Conservation (phyloP, 2,329 filamentous ascomycete genomes). For the Thielaviopsis punctulata region DNA sequence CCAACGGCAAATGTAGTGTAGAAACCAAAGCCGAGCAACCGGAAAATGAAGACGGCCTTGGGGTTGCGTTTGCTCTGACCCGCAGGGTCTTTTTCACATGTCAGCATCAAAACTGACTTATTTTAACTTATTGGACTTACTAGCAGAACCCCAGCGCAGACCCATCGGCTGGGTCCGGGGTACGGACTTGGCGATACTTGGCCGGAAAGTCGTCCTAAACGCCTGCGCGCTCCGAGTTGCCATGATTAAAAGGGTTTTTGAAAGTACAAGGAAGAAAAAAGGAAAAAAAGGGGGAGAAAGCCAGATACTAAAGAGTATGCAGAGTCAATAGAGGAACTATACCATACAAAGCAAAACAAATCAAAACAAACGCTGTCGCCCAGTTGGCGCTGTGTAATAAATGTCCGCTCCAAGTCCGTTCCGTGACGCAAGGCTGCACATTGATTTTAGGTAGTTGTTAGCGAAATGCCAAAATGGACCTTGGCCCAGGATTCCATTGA, state of each 20-base stretch:
- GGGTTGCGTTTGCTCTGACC: constrained; percentile 1
- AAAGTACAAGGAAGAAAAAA: too few species aligned
- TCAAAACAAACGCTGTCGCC: background rate
- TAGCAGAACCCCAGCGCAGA: constrained; percentile 4
- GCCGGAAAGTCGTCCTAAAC: constrained; percentile 2
- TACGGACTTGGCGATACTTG: background rate
- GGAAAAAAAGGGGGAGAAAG: background rate
- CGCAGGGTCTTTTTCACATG: background rate
- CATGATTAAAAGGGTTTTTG: background rate
- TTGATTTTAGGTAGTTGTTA: background rate
- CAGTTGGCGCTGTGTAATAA: background rate
- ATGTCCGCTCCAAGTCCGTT: background rate
- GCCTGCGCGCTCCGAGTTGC: background rate
- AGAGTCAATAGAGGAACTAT: background rate
- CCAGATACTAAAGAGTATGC: background rate
- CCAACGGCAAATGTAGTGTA: constrained; percentile 7
- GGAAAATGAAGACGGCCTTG: constrained; percentile 2
- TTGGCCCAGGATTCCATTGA: too few species aligned
- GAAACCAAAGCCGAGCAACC: constrained; percentile 4
- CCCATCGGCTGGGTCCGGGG: background rate
- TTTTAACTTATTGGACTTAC: background rate
- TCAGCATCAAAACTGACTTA: background rate
- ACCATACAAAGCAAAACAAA: background rate
- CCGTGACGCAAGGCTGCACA: background rate
- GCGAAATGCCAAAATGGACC: too few species aligned